Evolutionary conservation across 2,329 filamentous ascomycete species (phyloP), one percentile per base, ranked within the genome.

Genomic region (Cercospora canescens): DNA sequence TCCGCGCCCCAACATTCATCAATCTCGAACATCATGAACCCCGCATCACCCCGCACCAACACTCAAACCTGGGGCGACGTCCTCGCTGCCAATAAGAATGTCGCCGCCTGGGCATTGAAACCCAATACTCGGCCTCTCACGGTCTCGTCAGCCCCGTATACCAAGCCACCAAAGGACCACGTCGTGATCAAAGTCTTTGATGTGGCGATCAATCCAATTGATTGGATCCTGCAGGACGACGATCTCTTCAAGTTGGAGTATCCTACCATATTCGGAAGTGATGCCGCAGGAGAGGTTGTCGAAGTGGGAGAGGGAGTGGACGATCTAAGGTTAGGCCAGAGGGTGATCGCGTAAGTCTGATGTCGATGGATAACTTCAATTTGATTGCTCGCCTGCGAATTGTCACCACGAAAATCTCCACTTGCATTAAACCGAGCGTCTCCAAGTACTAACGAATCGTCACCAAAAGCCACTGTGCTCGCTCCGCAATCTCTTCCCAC

Each of bases 251-350:
- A 72, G 8, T 63, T 76, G 26, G 67, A 73, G 16, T 81, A 80
- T 63, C 79, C 79, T 1, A 71, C 70, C 12, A 74, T 81, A 35
- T 70, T 81, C 35, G 83, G 82, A 11, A 72, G 69, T 9, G 82
- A 84, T 68, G 75, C 82, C 14, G 81, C 82, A 1, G 82, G 82
- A 12, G 79, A 82, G 69, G 77, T 84, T 2, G 70, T 80, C 26
- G 81, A 83, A 67, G 76, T 84, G 6, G 83, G 83, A 2, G 74
- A 78, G n/a, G 75, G 74, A 7, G 82, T 85, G 5, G 78, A 78
- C 6, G 77, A 81, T 9, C 79, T 83, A 69, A 76, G 79, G 62
- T 76, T 79, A 21, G 82, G 82, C 2, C 79, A 83, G 65, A 78
- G 82, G 28, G 82, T 84, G 4, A 73, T 81, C 30, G 82, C 73